Conservation (phyloP, 169 alveolate species). For the Plasmodium coatneyi region DNA sequence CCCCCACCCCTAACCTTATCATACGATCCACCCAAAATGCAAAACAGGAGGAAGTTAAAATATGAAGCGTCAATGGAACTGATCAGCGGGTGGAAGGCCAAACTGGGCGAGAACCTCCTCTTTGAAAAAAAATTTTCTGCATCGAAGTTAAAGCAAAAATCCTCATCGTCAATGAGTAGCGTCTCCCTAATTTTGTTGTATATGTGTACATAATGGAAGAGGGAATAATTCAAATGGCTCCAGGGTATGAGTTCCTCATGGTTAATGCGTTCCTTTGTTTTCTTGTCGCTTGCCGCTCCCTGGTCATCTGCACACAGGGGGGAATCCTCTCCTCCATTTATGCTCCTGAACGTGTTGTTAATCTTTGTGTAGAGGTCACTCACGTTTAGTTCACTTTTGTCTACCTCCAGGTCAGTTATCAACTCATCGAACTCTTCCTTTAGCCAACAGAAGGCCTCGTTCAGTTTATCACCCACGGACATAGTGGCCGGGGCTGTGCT, state of each 20-base stretch:
- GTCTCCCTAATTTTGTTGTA: conserved; percentile 26
- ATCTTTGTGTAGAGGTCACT: conserved; percentile 22
- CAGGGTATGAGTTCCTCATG: conserved; percentile 2
- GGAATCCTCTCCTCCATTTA: background rate
- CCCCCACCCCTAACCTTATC: background rate
- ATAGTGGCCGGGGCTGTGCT: background rate
- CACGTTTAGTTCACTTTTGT: conserved; percentile 14
- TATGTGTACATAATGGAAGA: conserved; percentile 36
- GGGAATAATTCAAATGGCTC: conserved; percentile 30
- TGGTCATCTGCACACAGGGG: background rate
- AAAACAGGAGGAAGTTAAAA: conserved; percentile 40
- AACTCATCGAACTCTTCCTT: conserved; percentile 42
- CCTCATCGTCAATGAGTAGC: conserved; percentile 46
- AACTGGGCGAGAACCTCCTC: conserved; percentile 9
- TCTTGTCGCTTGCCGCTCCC: background rate
- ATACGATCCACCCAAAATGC: background rate
- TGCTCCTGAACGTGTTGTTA: conserved; percentile 6
- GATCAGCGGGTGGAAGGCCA: conserved; percentile 36
- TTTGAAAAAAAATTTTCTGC: conserved; percentile 12
- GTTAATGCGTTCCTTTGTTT: background rate
- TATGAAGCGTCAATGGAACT: conserved; percentile 37
- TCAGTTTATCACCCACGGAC: conserved; percentile 27
- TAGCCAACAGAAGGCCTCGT: conserved; percentile 46
- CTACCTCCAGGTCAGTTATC: conserved; percentile 25
- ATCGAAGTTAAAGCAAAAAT: conserved; percentile 44